A percentile compares a stretch with the other conserved stretches of the same genome.
Conservation (phyloP, 2,329 filamentous ascomycete genomes). For the Fusarium verrucosum region DNA sequence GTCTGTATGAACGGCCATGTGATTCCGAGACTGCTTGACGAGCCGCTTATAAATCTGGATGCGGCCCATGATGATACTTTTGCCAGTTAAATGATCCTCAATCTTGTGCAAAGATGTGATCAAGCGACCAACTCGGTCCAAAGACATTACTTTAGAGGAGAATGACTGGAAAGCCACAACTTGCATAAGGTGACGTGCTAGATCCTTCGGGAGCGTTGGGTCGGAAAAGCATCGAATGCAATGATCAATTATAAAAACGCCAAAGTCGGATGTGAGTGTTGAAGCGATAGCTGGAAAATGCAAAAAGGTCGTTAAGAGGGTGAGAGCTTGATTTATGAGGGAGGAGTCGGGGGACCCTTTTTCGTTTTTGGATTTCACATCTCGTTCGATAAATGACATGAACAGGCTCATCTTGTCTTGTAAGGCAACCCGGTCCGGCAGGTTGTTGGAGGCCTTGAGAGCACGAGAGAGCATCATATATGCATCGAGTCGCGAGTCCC, state of each 20-base stretch:
- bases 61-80: conserved; percentile 80
- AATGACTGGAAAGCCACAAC: conserved; percentile 85
- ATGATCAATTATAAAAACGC: conserved; percentile 81
- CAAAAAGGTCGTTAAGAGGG: conserved; percentile 79
- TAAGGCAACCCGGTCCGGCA: conserved; percentile 78
- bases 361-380: conserved; percentile 71
- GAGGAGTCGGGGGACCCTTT: conserved; percentile 70
- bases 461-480: conserved; percentile 82
- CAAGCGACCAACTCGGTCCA: conserved; percentile 74
- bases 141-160: conserved; percentile 75
- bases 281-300: conserved; percentile 76
- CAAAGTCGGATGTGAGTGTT: conserved; percentile 80
- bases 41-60: conserved; percentile 82
- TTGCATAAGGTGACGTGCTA: conserved; percentile 82
- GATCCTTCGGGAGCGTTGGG: conserved; percentile 73
- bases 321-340: conserved; percentile 80
- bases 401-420: conserved; percentile 80
- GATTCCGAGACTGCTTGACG: conserved; percentile 72
- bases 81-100: conserved; percentile 78
- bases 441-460: conserved; percentile 81
- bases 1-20: conserved; percentile 76
- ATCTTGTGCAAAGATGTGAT: conserved; percentile 76
- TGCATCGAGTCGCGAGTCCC: conserved; percentile 80
- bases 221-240: conserved; percentile 79
- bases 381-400: conserved; percentile 83